Evolutionary conservation across 2,329 filamentous ascomycete species (phyloP), one percentile per base, ranked within the genome.

Genomic region (Alternaria sp.): DNA sequence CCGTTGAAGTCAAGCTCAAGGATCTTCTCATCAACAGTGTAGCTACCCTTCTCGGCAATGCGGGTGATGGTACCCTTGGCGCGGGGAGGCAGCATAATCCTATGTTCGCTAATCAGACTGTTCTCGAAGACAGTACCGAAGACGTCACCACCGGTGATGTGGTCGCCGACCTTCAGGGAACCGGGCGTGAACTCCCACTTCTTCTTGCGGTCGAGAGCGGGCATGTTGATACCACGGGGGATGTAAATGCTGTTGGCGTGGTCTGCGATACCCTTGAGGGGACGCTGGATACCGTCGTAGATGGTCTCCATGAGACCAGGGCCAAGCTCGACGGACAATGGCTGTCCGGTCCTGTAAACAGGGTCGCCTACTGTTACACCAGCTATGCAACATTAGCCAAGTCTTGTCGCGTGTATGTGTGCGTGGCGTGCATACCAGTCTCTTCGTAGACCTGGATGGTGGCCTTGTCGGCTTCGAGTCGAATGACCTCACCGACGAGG

Each of bases 371-470:
- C 93, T 69, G 88, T 96, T 69, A 99, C 90, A 82, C 95, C 95
- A 79, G 94, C 95, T 93, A 69, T 59, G 73, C 23, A n/a, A n/a
- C 39, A 45, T 70, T 50, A 72, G 69, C 42, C 42, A 49, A 31
- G 36, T 44, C n/a, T 33, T 11, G 29, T 14, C 7, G 17, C 11
- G 17, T 24, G 24, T n/a, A 24, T 41, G 23, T 31, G 21, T 42
- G 14, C 13, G 26, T 21, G 3, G 48, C 42, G 33, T 39, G 45
- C 85, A 62, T 85, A 96, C 93, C 92, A 70, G 95, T 99, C 83
- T 99, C 95, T 80, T 99, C 95, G 84, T 99, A 99, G 68, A 99
- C 95, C 82, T 99, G 95, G 71, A 99, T 96, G 49, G 93, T 97
- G 70, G 93, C 93, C 82, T 94, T 96, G 80, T 99, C 95, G 78